phyloP scores from a whole-genome alignment of 176 grass and related monocot species.

The Neostapfia colusana region DNA sequence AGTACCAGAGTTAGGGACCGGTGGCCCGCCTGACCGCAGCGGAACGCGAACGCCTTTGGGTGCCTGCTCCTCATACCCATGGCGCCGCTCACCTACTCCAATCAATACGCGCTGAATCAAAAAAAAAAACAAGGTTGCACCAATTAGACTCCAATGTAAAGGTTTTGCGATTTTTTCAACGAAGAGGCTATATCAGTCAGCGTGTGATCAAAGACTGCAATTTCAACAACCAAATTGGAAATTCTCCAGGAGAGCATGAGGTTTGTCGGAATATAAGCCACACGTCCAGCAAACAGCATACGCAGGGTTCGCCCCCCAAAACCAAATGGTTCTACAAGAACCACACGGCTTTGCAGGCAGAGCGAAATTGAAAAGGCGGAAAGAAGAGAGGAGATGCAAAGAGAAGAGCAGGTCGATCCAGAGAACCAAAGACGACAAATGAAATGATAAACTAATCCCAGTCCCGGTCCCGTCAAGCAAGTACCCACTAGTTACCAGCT shows the following conservation, averaged over 20 bases:
- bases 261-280: neutral
- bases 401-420: constrained; percentile 24
- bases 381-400: neutral
- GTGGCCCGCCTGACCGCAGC: constrained; percentile 53
- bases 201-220: constrained; percentile 1
- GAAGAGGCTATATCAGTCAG: neutral
- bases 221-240: neutral
- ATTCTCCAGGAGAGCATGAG: neutral
- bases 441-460: constrained; percentile 36
- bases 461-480: constrained; percentile 25
- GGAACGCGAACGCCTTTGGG: constrained; percentile 54
- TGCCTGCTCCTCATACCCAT: constrained; percentile 72
- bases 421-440: constrained; percentile 19
- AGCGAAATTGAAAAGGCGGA: constrained; percentile 3
- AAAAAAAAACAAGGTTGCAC: neutral
- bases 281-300: constrained; percentile 15
- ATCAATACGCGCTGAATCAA: constrained; percentile 48
- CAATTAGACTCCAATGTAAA: constrained; percentile 8
- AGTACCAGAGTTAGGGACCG: constrained; percentile 45
- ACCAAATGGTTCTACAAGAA: constrained; percentile 12
- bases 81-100: constrained; percentile 47
- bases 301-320: neutral
- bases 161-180: neutral
- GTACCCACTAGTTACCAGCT: constrained; percentile 24
- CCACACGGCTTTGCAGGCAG: neutral